Conservation (phyloP, 768 basidiomycete genomes). For the Lepiota venenata region DNA sequence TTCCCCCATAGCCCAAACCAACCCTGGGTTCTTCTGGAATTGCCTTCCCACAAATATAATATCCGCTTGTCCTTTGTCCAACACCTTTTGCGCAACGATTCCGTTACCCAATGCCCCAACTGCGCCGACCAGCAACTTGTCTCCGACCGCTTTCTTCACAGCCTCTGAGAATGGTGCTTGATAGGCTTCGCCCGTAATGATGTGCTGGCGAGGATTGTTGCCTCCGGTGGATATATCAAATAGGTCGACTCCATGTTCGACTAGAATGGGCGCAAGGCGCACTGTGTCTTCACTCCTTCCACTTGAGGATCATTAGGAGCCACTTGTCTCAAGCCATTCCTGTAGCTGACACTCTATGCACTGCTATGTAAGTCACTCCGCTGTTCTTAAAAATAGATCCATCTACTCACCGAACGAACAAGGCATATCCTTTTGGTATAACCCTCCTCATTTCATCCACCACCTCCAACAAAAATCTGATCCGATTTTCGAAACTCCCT, state of each 20-base stretch:
- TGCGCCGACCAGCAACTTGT: conserved; percentile 39
- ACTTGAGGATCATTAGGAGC: conserved; percentile 57
- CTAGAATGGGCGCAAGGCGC: conserved; percentile 53
- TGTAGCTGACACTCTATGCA: conserved; percentile 58
- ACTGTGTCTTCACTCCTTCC: conserved; percentile 71
- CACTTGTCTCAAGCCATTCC: conserved; percentile 66
- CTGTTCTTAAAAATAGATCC: background rate
- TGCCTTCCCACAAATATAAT: conserved; percentile 49
- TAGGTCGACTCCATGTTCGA: conserved; percentile 67
- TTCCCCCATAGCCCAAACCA: conserved; percentile 47
- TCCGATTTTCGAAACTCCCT: conserved; percentile 68
- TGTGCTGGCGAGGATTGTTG: conserved; percentile 38
- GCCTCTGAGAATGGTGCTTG: conserved; percentile 58
- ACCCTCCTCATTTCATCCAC: conserved; percentile 59
- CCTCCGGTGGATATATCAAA: conserved; percentile 74
- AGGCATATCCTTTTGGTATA: conserved; percentile 61
- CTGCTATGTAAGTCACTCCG: background rate
- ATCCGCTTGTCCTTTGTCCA: conserved; percentile 59
- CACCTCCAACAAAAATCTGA: conserved; percentile 59
- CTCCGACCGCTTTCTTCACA: conserved; percentile 41
- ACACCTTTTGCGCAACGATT: conserved; percentile 49
- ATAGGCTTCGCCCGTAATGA: conserved; percentile 35
- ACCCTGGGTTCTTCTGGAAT: conserved; percentile 60
- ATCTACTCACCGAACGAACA: conserved; percentile 66
- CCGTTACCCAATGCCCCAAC: conserved; percentile 56